These are phyloP conservation scores for Scedosporium aurantiacum DNA, from an alignment of 2,329 filamentous ascomycete genomes.

Conservation along the genomic window DNA sequence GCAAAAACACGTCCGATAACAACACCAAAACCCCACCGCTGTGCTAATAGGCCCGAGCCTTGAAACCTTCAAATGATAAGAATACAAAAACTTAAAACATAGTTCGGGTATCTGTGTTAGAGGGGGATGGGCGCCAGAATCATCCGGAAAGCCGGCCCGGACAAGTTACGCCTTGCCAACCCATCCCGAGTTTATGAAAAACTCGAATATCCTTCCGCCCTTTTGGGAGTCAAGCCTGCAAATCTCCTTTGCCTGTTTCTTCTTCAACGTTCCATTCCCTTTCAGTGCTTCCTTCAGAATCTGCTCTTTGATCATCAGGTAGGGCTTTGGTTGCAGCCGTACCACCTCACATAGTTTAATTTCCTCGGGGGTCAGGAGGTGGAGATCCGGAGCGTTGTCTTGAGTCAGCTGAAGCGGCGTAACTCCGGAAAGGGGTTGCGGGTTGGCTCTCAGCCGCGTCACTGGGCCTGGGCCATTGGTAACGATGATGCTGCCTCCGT, in stretches of 20 bases:
- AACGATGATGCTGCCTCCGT: conserved; percentile 41
- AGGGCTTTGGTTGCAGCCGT: conserved; percentile 84
- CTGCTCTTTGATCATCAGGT: conserved; percentile 86
- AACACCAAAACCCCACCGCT: background rate
- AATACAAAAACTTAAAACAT: background rate
- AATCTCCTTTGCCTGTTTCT: conserved; percentile 84
- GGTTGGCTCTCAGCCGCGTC: conserved; percentile 33
- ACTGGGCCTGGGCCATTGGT: conserved; percentile 18
- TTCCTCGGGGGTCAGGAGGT: conserved; percentile 77
- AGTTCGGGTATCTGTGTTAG: background rate
- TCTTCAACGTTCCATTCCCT: conserved; percentile 78
- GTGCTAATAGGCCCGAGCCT: background rate
- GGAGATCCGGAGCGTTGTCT: conserved; percentile 70
- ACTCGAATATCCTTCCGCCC: conserved; percentile 79
- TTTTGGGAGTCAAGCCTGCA: conserved; percentile 77
- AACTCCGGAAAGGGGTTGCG: conserved; percentile 48
- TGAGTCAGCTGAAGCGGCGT: conserved; percentile 57
- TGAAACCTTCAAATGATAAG: background rate
- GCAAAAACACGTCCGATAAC: background rate
- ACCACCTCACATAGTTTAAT: conserved; percentile 75
- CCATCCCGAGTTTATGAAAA: conserved; percentile 89
- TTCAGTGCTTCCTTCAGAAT: conserved; percentile 86
- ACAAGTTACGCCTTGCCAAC: conserved; percentile 61
- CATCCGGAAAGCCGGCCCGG: background rate
- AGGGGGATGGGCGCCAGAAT: background rate